Percentiles rank a stretch among this genome's conserved stretches.
Evolutionary conservation across 768 basidiomycete species (phyloP).

Genomic region (Suillus brevipes): DNA sequence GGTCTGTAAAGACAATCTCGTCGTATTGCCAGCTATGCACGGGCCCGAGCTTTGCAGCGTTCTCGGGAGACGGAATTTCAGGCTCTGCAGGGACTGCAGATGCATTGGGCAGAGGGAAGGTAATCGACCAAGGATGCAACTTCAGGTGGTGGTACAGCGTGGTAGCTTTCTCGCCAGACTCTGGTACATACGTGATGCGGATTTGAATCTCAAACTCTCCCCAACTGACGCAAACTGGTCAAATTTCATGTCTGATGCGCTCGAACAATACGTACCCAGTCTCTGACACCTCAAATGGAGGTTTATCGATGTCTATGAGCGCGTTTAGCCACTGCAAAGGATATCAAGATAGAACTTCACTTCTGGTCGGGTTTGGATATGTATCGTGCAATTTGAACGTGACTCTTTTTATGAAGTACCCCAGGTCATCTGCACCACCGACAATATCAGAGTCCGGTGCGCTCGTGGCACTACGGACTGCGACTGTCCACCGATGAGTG

Average conservation of each 20-base stretch:
- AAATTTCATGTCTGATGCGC: not conserved
- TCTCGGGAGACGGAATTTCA: conserved; percentile 66
- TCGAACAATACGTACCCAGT: conserved; percentile 63
- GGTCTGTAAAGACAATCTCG: conserved; percentile 95
- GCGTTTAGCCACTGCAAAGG: not conserved
- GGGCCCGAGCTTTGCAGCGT: conserved; percentile 66
- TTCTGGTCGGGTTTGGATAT: conserved; percentile 85
- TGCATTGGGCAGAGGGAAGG: conserved; percentile 23
- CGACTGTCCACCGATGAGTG: conserved; percentile 96
- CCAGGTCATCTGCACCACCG: conserved; percentile 87
- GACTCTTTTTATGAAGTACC: conserved; percentile 92
- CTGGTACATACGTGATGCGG: conserved; percentile 82
- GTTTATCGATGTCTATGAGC: conserved; percentile 77
- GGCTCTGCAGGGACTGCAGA: conserved; percentile 44
- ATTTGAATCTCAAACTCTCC: conserved; percentile 98
- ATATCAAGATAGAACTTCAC: conserved; percentile 47
- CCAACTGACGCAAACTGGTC: conserved; percentile 56
- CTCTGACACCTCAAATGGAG: conserved; percentile 94
- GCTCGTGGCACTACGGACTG: conserved; percentile 85
- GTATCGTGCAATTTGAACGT: conserved; percentile 98
- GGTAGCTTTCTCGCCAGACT: conserved; percentile 90
- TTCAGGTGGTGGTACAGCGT: conserved; percentile 92
- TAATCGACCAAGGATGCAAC: conserved; percentile 82
- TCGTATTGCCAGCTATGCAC: conserved; percentile 99
- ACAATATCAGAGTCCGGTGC: conserved; percentile 71